These are phyloP conservation scores for Myriosclerotinia duriaeana DNA, from an alignment of 2,329 filamentous ascomycete genomes.

Conservation along the genomic window DNA sequence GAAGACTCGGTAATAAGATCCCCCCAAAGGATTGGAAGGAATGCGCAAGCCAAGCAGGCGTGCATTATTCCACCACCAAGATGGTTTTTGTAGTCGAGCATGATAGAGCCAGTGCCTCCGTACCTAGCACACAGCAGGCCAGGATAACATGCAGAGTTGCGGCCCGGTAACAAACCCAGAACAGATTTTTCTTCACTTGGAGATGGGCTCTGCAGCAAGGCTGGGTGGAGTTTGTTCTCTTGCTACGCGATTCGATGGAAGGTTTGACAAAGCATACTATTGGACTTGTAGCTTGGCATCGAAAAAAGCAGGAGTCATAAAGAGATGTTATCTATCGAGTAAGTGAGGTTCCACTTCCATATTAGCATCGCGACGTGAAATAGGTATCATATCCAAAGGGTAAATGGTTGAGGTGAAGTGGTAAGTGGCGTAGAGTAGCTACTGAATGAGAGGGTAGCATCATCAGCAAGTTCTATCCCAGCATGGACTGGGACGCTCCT, in stretches of 20 bases:
- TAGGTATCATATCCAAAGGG: not conserved
- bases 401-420: slow-evolving; percentile 8
- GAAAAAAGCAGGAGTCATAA: not conserved
- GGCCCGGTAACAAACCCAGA: not conserved
- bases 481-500: no score
- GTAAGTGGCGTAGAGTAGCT: not conserved
- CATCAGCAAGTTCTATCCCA: not conserved
- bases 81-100: not conserved
- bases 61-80: not conserved
- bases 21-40: not conserved
- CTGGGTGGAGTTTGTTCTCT: not conserved
- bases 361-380: not conserved
- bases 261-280: not conserved
- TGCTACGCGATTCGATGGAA: not conserved
- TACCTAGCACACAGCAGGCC: not conserved
- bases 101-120: not conserved
- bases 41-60: not conserved
- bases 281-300: not conserved
- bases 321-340: not conserved
- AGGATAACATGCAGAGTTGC: slow-evolving; percentile 3
- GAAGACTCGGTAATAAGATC: not conserved
- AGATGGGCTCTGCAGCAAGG: not conserved
- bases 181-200: not conserved
- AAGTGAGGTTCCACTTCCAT: not conserved
- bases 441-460: not conserved